phyloP scores from a whole-genome alignment of 495 filamentous ascomycete species.

The Lophiotrema nucula region DNA sequence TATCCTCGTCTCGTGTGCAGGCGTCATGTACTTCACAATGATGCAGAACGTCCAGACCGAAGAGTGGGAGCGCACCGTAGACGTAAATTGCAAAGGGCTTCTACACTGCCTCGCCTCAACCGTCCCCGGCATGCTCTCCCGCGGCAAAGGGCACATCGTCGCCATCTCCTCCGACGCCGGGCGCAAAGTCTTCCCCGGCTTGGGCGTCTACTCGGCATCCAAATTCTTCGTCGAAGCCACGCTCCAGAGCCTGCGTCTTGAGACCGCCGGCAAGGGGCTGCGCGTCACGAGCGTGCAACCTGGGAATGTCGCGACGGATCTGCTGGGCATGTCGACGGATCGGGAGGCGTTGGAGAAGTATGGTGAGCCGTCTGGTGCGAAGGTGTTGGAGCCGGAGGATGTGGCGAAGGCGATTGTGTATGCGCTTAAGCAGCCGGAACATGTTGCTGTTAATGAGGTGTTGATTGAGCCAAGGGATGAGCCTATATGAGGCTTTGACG shows the following conservation, averaged over 20 bases:
- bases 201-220: constrained; percentile 69
- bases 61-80: constrained; percentile 68
- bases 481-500: constrained; percentile 60
- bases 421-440: constrained; percentile 60
- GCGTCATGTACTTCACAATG: constrained; percentile 75
- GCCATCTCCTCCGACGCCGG: constrained; percentile 70
- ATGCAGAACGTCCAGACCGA: constrained; percentile 64
- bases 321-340: constrained; percentile 65
- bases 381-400: constrained; percentile 62
- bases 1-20: constrained; percentile 65
- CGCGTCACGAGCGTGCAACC: constrained; percentile 66
- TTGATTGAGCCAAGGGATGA: constrained; percentile 70
- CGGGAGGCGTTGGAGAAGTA: constrained; percentile 67
- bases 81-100: constrained; percentile 71
- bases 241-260: constrained; percentile 62
- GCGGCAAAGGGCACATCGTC: constrained; percentile 61
- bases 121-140: constrained; percentile 61
- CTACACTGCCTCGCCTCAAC: constrained; percentile 60
- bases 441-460: constrained; percentile 70
- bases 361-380: constrained; percentile 63
- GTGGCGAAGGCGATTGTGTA: constrained; percentile 64
- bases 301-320: constrained; percentile 62
- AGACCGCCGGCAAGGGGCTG: constrained; percentile 64
- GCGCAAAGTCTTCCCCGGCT: constrained; percentile 67
- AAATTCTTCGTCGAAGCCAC: constrained; percentile 76